Evolutionary conservation across 179 eudicot genomes (phyloP).

Genomic region (Actinidia chinensis): DNA sequence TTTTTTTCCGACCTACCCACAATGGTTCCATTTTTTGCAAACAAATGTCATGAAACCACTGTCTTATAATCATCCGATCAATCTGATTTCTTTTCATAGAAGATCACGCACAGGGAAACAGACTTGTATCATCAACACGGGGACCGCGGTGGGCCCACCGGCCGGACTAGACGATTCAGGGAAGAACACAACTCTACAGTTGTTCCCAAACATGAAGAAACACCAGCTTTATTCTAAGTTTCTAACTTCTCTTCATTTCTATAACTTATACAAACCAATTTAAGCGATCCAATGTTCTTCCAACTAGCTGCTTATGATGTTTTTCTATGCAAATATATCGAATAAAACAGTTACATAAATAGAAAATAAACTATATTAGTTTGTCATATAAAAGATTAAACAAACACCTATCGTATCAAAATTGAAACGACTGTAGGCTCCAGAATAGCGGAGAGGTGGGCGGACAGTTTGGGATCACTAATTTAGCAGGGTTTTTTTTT

Average conservation of each 20-base stretch:
- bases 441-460: neutral
- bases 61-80: too few relatives aligned
- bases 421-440: neutral
- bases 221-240: neutral
- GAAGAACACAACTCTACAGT: neutral
- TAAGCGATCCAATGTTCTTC: neutral
- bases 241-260: neutral
- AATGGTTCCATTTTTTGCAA: too few relatives aligned
- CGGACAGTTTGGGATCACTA: too few relatives aligned
- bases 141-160: too few relatives aligned
- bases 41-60: too few relatives aligned
- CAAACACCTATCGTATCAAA: constrained; percentile 12
- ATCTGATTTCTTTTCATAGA: too few relatives aligned
- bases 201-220: constrained; percentile 1
- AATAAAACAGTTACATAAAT: neutral
- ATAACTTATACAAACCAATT: neutral
- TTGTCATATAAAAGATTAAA: neutral
- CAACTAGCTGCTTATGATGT: neutral
- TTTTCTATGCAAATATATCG: neutral
- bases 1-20: too few relatives aligned
- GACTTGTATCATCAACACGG: too few relatives aligned
- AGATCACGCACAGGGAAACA: too few relatives aligned
- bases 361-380: neutral
- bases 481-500: too few relatives aligned
- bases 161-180: neutral